phyloP scores from a whole-genome alignment of 192 early-diverging fungal genomes.

The Podila epigama region DNA sequence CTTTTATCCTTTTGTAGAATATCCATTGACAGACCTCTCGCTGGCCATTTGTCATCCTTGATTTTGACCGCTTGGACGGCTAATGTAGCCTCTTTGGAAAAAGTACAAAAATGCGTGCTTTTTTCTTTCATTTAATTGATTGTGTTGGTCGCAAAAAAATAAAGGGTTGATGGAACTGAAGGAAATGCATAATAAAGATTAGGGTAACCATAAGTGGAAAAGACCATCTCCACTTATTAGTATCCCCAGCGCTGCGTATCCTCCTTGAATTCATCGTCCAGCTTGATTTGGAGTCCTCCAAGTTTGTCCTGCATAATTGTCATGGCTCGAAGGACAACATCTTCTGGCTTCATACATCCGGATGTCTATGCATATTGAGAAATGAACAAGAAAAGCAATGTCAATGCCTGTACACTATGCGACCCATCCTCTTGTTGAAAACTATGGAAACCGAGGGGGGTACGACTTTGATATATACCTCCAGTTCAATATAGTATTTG shows the following conservation, averaged over 20 bases:
- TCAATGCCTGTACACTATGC: not conserved
- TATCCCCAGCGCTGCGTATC: constrained; percentile 48
- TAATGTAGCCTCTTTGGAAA: not conserved
- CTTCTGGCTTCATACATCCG: constrained; percentile 77
- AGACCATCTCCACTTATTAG: constrained; percentile 8
- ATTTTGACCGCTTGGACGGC: no score
- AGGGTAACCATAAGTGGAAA: no score
- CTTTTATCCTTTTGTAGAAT: no score
- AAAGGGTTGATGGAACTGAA: no score
- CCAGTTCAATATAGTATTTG: constrained; percentile 78
- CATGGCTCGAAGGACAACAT: constrained; percentile 72
- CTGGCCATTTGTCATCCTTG: no score
- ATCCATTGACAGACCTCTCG: no score
- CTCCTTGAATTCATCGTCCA: constrained; percentile 45
- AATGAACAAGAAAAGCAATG: not conserved
- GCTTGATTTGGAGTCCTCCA: constrained; percentile 67
- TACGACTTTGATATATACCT: constrained; percentile 61
- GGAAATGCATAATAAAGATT: no score
- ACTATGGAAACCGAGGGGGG: not conserved
- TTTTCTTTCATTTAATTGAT: no score
- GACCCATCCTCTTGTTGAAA: no score
- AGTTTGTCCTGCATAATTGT: constrained; percentile 79
- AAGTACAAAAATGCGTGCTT: not conserved
- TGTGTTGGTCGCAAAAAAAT: no score
- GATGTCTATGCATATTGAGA: constrained; percentile 58